These are phyloP conservation scores for Vitis riparia DNA, from an alignment of 164 flowering plant genomes.

Conservation along the genomic window DNA sequence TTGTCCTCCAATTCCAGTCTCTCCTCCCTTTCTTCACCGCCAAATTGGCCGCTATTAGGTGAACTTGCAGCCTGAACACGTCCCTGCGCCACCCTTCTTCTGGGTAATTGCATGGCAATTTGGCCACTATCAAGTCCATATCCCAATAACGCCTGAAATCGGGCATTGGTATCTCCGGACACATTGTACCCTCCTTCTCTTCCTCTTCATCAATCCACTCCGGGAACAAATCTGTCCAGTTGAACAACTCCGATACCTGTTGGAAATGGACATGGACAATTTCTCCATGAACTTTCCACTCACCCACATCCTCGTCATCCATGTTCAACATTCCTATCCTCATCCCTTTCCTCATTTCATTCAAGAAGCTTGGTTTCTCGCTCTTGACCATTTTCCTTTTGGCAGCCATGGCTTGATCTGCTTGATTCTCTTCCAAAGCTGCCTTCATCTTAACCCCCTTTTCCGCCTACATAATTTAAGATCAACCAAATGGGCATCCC, in stretches of 20 bases:
- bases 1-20: conserved; percentile 37
- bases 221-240: conserved; percentile 83
- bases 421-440: conserved; percentile 35
- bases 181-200: conserved; percentile 57
- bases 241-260: conserved; percentile 45
- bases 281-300: conserved; percentile 46
- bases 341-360: conserved; percentile 26
- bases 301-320: conserved; percentile 56
- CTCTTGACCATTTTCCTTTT: conserved; percentile 27
- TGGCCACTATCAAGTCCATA: conserved; percentile 69
- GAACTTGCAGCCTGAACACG: conserved; percentile 72
- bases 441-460: conserved; percentile 51
- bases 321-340: conserved; percentile 78
- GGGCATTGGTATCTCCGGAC: conserved; percentile 94
- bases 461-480: conserved; percentile 33
- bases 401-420: background rate
- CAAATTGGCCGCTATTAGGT: conserved; percentile 63
- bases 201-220: conserved; percentile 99
- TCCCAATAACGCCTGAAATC: conserved; percentile 28
- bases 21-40: conserved; percentile 63
- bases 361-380: conserved; percentile 61
- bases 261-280: conserved; percentile 34
- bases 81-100: conserved; percentile 73
- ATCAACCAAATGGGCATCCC: conserved; percentile 12
- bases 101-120: conserved; percentile 66